phyloP scores from a whole-genome alignment of 805 yeast genomes.

The Myxozyma sirexii region DNA sequence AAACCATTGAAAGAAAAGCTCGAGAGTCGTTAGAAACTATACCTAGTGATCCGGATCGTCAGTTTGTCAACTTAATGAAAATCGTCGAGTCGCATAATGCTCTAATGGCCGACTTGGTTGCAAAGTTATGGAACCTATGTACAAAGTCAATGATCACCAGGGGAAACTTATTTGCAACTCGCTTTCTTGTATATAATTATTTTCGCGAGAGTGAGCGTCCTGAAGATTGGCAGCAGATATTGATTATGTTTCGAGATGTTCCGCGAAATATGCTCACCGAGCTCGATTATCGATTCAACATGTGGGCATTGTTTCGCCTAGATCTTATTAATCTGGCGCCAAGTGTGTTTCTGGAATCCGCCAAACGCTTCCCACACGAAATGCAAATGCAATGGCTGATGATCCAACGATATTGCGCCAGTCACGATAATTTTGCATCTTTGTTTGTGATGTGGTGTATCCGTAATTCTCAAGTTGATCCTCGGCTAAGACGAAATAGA shows the following conservation, averaged over 20 bases:
- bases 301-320: constrained; percentile 29
- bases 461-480: constrained; percentile 10
- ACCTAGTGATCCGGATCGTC: constrained; percentile 22
- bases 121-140: constrained; percentile 25
- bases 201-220: constrained; percentile 16
- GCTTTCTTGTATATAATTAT: constrained; percentile 23
- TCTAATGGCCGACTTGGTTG: constrained; percentile 14
- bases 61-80: constrained; percentile 2
- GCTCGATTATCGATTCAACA: constrained; percentile 24
- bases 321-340: constrained; percentile 10
- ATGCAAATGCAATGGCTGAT: constrained; percentile 22
- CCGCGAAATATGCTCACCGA: constrained; percentile 14
- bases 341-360: constrained; percentile 6
- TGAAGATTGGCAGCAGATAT: constrained; percentile 29
- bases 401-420: constrained; percentile 10
- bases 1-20: neutral
- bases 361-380: constrained; percentile 1
- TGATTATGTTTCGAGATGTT: constrained; percentile 23
- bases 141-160: neutral
- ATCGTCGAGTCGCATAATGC: constrained; percentile 15
- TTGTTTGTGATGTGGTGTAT: constrained; percentile 15
- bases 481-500: constrained; percentile 4
- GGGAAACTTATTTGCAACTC: constrained; percentile 4
- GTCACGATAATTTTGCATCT: constrained; percentile 9
- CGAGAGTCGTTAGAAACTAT: constrained; percentile 2